phyloP scores from a whole-genome alignment of 1,139 yeast species.

The Hemisphaericaspora xylanilytica region DNA sequence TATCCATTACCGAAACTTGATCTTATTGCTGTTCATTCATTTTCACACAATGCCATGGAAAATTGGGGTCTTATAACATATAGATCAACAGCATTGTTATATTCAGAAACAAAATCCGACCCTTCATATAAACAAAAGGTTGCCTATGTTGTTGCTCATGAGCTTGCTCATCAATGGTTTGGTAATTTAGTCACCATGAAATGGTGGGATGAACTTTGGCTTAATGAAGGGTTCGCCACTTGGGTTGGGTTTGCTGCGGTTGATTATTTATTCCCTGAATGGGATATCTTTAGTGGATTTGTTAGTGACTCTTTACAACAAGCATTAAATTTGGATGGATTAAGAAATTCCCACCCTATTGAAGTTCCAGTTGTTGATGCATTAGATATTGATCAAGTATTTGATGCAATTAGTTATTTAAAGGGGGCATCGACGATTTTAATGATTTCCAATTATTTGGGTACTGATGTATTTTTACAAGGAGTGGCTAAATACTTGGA shows the following conservation, averaged over 20 bases:
- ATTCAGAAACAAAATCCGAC: constrained; percentile 63
- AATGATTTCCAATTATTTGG: constrained; percentile 70
- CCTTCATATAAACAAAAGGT: constrained; percentile 72
- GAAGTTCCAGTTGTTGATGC: constrained; percentile 82
- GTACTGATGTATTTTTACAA: constrained; percentile 60
- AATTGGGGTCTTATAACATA: constrained; percentile 87
- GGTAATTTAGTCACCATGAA: constrained; percentile 91
- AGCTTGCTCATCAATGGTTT: constrained; percentile 92
- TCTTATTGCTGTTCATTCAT: constrained; percentile 73
- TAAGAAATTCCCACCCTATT: constrained; percentile 79
- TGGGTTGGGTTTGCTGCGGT: constrained; percentile 85
- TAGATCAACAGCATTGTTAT: constrained; percentile 72
- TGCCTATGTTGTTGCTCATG: constrained; percentile 86
- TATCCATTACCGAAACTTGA: constrained; percentile 76
- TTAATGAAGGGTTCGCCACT: constrained; percentile 87
- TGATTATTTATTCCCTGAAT: constrained; percentile 75
- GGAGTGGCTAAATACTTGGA: constrained; percentile 74
- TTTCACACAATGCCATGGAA: constrained; percentile 85
- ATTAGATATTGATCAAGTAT: constrained; percentile 79
- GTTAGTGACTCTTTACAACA: constrained; percentile 67
- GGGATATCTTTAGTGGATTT: constrained; percentile 80
- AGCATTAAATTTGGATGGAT: constrained; percentile 68
- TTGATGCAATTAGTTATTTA: constrained; percentile 80
- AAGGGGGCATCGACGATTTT: constrained; percentile 77
- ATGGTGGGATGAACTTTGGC: constrained; percentile 94